Evolutionary conservation across 2,329 filamentous ascomycete species (phyloP), one percentile per base, ranked within the genome.

Genomic region (Orbilia javanica): DNA sequence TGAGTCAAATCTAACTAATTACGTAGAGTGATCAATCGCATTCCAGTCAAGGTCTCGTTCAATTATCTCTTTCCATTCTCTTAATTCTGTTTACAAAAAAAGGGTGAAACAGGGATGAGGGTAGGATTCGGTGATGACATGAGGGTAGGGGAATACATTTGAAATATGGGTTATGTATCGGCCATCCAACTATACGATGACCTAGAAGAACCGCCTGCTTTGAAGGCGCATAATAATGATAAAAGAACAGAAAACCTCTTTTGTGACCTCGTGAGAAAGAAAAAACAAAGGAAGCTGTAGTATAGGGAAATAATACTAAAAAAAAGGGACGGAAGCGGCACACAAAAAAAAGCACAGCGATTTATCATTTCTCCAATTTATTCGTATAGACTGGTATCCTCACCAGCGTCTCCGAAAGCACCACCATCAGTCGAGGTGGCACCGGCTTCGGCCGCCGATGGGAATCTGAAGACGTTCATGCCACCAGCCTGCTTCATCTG

Each of bases 401-500:
- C 94, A 82, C 93, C 95, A 81, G 90, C 93, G 83, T 94, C 92
- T 80, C 94, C 94, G 82, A 96, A 94, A 62, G 89, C 85, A 82
- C 82, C 84, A 44, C 86, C 86, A 80, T 86, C 85, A 66, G 83
- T 86, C 82, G 82, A 80, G 15, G 84, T 85, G 80, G 85, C 86
- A 80, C 84, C 85, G 85, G 86, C 88, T 86, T 86, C 89, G 84
- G 86, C 88, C 81, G 85, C 87, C 84, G 82, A 86, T 34, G 92
- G 95, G 90, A 99, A 99, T 86, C 96, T 94, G 92, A 99, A 99
- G 89, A 96, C 97, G 82, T 93, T 94, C 83, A 94, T 95, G 44
- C 94, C 94, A 64, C 94, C 94, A 77, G 93, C 91, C 84, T 97
- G 97, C 92, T 99, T 99, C 94, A 99, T 96, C 85, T 95, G 95